Percentiles rank a stretch among this genome's conserved stretches.
Conservation (phyloP, 2,329 filamentous ascomycete species). For the Nemania serpens region DNA sequence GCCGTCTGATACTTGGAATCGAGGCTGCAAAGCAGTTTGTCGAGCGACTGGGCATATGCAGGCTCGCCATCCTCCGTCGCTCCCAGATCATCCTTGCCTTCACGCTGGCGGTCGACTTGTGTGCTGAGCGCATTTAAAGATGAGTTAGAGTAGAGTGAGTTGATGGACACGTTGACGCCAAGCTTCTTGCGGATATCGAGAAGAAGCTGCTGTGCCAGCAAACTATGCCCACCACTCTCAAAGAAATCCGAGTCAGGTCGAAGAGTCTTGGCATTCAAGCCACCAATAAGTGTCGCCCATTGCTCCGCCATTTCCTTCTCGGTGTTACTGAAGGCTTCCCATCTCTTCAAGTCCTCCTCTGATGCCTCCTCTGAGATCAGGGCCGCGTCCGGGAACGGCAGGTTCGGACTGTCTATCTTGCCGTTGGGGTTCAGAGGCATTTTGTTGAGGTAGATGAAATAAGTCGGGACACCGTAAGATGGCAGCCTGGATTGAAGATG, state of each 20-base stretch:
- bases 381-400: slow-evolving; percentile 78
- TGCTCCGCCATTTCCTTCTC: not conserved
- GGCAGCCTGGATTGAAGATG: too few species aligned
- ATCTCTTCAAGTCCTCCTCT: not conserved
- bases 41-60: slow-evolving; percentile 30
- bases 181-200: too few species aligned
- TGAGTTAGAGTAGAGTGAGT: too few species aligned
- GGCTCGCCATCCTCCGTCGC: slow-evolving; percentile 28
- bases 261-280: slow-evolving; percentile 61
- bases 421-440: slow-evolving; percentile 88
- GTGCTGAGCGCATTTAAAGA: too few species aligned
- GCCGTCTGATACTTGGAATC: slow-evolving; percentile 45
- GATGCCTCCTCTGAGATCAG: slow-evolving; percentile 39
- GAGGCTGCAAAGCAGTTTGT: too few species aligned
- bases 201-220: slow-evolving; percentile 81
- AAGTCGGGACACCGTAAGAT: slow-evolving; percentile 74
- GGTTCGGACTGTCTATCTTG: slow-evolving; percentile 77
- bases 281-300: not conserved
- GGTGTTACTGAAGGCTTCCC: not conserved
- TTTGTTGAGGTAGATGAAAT: slow-evolving; percentile 78
- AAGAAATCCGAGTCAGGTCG: slow-evolving; percentile 67
- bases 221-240: slow-evolving; percentile 78
- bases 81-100: too few species aligned
- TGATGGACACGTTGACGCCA: too few species aligned
- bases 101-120: too few species aligned